Base-by-base conservation (phyloP, 108 stramenopile genomes). In the Discostella stelligeroides region DNA sequence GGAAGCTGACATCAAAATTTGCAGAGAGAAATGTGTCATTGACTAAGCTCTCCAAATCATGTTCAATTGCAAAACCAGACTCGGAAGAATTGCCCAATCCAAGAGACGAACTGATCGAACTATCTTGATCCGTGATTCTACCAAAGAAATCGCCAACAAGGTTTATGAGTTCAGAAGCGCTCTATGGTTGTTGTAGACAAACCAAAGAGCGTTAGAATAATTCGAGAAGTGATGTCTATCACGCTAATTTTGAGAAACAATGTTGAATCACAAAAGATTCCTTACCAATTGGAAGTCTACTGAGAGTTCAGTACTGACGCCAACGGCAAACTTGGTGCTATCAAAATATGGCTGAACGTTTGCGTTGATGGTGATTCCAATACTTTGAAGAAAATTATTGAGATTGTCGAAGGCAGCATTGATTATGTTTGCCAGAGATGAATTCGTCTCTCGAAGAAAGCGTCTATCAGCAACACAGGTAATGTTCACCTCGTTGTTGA, bases 1-100 rank as follows among this genome's bases (percentile, higher is more conserved):
- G 42, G 60, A 72, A 72, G 23, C 37, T 41, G 42, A 30, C 61
- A 30, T 72, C 70, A 24, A 72, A 63, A 38, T 60, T 60, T 29
- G 70, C 70, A 27, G 61, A 27, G 37, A 72, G 17, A 17, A 60
- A 15, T 10, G 70, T 49, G 28, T 63, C 27, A 14, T 63, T 41
- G 6, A n/a, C 28, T 18, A 72, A 20, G 2, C 61, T 15, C 1
- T 41, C 43, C 24, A 49, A 24, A 38, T 63, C 43, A 39, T 23
- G 9, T 17, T 41, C 53, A 15, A 15, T 21, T 18, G 20, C 23
- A 65, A 65, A 51, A 49, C 27, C 30, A 29, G 63, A 11, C 25
- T 37, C 34, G 9, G 63, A 29, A 37, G 34, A 21, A 18, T 65
- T 38, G 28, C 47, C 63, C 49, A 50, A 21, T 15, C 30, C 46